These are phyloP conservation scores for Hirschfeldia incana DNA, from an alignment of 345 rosid genomes.

Conservation along the genomic window DNA sequence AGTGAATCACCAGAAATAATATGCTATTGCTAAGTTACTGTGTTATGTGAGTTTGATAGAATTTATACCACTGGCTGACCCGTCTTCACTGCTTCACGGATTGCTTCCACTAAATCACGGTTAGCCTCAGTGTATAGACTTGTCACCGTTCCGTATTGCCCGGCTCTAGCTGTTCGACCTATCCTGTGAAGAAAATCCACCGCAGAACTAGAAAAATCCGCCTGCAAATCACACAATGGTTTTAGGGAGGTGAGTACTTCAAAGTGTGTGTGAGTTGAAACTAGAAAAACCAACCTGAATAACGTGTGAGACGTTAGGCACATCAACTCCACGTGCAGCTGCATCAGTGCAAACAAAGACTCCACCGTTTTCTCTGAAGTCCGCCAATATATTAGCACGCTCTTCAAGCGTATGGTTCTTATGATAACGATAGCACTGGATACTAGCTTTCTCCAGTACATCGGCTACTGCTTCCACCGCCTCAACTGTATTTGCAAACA, in stretches of 20 bases:
- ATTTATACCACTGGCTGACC: conserved; percentile 81
- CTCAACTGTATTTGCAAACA: conserved; percentile 90
- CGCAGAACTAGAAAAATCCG: conserved; percentile 91
- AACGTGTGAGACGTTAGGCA: conserved; percentile 86
- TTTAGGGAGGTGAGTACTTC: not conserved
- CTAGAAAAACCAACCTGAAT: conserved; percentile 66
- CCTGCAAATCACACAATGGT: conserved; percentile 52
- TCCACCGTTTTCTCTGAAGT: conserved; percentile 80
- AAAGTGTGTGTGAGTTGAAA: not conserved
- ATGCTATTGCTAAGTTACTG: not conserved
- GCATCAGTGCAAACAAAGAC: conserved; percentile 96
- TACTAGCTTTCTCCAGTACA: conserved; percentile 72
- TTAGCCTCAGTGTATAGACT: conserved; percentile 82
- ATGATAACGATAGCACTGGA: conserved; percentile 77
- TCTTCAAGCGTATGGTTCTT: conserved; percentile 81
- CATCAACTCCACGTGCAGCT: conserved; percentile 96
- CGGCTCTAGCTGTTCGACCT: conserved; percentile 97
- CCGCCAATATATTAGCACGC: conserved; percentile 61
- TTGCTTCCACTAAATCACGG: conserved; percentile 76
- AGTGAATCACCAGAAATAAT: conserved; percentile 6
- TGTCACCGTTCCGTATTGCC: conserved; percentile 86
- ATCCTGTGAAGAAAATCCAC: conserved; percentile 95
- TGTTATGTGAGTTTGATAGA: conserved; percentile 12
- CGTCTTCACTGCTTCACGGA: conserved; percentile 66
- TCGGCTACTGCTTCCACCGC: conserved; percentile 85